A percentile compares a stretch with the other conserved stretches of the same genome.
Evolutionary conservation across 2,329 filamentous ascomycete genomes (phyloP).

Genomic region (Alternaria rosae): DNA sequence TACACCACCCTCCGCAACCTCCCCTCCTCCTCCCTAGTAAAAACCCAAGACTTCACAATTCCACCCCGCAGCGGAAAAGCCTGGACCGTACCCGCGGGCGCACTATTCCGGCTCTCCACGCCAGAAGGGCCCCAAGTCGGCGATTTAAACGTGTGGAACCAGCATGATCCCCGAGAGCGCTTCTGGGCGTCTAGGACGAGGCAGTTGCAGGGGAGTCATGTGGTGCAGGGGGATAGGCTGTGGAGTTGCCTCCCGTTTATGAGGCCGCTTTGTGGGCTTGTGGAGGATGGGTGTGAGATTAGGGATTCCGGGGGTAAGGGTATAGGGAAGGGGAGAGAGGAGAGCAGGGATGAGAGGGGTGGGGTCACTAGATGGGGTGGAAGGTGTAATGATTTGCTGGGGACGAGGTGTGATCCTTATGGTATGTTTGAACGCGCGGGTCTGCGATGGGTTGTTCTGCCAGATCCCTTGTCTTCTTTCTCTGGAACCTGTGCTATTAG

Average conservation of each 20-base stretch:
- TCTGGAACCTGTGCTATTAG: neutral
- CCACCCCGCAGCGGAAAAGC: constrained; percentile 77
- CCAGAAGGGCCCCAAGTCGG: constrained; percentile 79
- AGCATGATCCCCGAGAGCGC: constrained; percentile 76
- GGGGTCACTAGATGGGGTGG: constrained; percentile 65
- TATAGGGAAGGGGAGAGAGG: constrained; percentile 42
- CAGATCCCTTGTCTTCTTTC: neutral
- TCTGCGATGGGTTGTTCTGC: neutral
- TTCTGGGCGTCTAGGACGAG: constrained; percentile 84
- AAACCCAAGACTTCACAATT: constrained; percentile 55
- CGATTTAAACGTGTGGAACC: constrained; percentile 84
- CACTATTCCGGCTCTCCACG: constrained; percentile 76
- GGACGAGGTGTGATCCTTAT: constrained; percentile 85
- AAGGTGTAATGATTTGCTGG: constrained; percentile 78
- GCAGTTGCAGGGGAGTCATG: constrained; percentile 79
- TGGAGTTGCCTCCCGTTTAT: constrained; percentile 83
- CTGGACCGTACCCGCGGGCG: constrained; percentile 73
- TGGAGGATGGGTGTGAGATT: constrained; percentile 65
- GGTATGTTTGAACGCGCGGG: constrained; percentile 35
- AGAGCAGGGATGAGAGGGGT: constrained; percentile 56
- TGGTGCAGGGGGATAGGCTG: constrained; percentile 73
- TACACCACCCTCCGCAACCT: constrained; percentile 36
- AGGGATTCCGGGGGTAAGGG: constrained; percentile 29
- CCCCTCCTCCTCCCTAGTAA: constrained; percentile 12
- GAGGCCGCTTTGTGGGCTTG: constrained; percentile 75